Evolutionary conservation across 1,284 basidiomycete species (phyloP).

Genomic region (Trichosporon ovoides): DNA sequence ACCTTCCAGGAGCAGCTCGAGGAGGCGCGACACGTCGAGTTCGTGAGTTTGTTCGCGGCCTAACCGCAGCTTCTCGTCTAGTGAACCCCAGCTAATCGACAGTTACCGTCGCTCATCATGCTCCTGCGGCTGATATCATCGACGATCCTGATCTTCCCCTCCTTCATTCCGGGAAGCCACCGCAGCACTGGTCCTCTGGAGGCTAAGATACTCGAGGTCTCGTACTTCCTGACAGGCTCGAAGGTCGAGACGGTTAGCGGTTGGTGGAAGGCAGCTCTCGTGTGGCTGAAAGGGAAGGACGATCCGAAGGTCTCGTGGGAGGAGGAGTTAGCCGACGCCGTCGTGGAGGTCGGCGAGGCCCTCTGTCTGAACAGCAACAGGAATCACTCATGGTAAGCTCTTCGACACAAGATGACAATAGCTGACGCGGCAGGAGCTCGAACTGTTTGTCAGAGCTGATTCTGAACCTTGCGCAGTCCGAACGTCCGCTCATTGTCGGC

Average conservation of each 20-base stretch:
- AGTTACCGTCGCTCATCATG: conserved; percentile 12
- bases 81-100: no score
- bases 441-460: conserved; percentile 30
- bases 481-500: conserved; percentile 13
- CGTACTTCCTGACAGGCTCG: not conserved
- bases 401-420: accelerated
- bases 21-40: not conserved
- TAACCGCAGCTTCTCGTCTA: not conserved
- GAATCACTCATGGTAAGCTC: conserved; percentile 28
- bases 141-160: conserved; percentile 24
- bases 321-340: conserved; percentile 21
- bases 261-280: not conserved
- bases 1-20: conserved; percentile 6
- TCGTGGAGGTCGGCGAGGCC: conserved; percentile 24
- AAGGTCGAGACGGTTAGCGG: not conserved
- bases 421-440: conserved; percentile 21
- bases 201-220: not conserved
- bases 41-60: not conserved
- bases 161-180: conserved; percentile 3
- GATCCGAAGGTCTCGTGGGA: conserved; percentile 2
- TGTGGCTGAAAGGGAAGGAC: not conserved
- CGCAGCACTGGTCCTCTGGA: not conserved
- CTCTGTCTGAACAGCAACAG: conserved; percentile 18
- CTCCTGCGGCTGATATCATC: conserved; percentile 18
- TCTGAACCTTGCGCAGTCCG: conserved; percentile 12